These are phyloP conservation scores for Wickerhamiella cacticola DNA, from an alignment of 805 yeast genomes.

Conservation along the genomic window DNA sequence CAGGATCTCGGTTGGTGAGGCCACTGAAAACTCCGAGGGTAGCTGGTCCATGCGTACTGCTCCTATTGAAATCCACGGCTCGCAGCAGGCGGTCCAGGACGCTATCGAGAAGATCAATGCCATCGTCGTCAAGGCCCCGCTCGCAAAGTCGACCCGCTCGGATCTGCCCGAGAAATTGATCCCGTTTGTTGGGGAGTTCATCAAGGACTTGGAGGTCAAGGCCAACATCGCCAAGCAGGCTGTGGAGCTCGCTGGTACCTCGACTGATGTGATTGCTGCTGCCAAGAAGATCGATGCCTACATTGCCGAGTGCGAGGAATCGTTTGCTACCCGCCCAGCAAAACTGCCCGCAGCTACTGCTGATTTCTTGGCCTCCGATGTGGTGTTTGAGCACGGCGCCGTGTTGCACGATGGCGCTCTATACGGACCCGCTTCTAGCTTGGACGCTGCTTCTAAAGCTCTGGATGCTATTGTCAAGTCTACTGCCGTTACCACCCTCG, in stretches of 20 bases:
- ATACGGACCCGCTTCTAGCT: slow-evolving; percentile 45
- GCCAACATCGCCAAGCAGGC: neutral
- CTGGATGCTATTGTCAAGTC: slow-evolving; percentile 52
- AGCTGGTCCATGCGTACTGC: slow-evolving; percentile 31
- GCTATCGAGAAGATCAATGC: slow-evolving; percentile 60
- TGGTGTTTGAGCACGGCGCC: slow-evolving; percentile 25
- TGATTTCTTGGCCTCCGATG: slow-evolving; percentile 8
- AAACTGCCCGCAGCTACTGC: slow-evolving; percentile 1
- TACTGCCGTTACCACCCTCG: slow-evolving; percentile 54
- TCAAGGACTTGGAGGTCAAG: slow-evolving; percentile 17
- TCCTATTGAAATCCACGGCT: slow-evolving; percentile 63
- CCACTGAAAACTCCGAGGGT: neutral
- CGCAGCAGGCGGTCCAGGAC: slow-evolving; percentile 62
- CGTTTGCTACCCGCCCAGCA: slow-evolving; percentile 5
- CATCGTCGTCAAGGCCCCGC: slow-evolving; percentile 55
- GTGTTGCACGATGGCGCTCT: slow-evolving; percentile 45
- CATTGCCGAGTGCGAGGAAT: slow-evolving; percentile 3
- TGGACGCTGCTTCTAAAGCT: slow-evolving; percentile 48
- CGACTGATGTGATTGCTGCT: slow-evolving; percentile 29
- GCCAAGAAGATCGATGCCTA: slow-evolving; percentile 26
- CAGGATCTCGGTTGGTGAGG: slow-evolving; percentile 12
- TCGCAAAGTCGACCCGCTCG: slow-evolving; percentile 10
- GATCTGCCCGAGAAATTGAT: slow-evolving; percentile 1
- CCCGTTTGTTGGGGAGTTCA: slow-evolving; percentile 1
- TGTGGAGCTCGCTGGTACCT: slow-evolving; percentile 18